A percentile compares a stretch with the other conserved stretches of the same genome.
These are phyloP conservation scores for Lecanicillium sp. DNA, from an alignment of 2,329 filamentous ascomycete species.

Conservation along the genomic window DNA sequence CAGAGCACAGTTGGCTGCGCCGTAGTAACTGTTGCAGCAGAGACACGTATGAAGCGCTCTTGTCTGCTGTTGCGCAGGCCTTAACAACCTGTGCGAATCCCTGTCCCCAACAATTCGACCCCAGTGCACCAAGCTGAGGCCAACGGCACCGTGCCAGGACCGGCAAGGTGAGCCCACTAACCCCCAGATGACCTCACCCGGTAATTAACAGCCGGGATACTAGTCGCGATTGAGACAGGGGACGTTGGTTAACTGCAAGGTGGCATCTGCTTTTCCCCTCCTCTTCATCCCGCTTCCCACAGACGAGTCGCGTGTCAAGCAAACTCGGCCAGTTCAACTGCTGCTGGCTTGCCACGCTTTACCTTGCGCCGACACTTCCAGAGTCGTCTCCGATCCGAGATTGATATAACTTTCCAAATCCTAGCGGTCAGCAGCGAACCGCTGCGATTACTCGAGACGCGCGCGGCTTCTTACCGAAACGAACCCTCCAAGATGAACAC, in stretches of 20 bases:
- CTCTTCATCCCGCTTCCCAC: background rate
- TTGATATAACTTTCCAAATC: background rate
- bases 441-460: background rate
- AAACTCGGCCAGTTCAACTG: too few species aligned
- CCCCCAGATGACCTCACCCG: constrained; percentile 8
- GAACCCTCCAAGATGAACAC: constrained; percentile 8
- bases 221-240: constrained; percentile 12
- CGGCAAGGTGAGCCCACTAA: constrained; percentile 1
- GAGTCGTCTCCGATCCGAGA: background rate
- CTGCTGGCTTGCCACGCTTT: too few species aligned
- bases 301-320: background rate
- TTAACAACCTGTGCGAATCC: too few species aligned
- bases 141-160: too few species aligned
- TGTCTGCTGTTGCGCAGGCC: too few species aligned
- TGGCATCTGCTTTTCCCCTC: constrained; percentile 15
- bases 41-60: too few species aligned
- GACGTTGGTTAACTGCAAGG: constrained; percentile 18
- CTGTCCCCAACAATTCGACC: too few species aligned
- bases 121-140: too few species aligned
- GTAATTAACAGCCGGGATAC: constrained; percentile 8
- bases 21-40: too few species aligned
- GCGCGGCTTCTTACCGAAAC: too few species aligned
- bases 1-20: too few species aligned
- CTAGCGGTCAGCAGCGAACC: background rate
- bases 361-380: background rate